phyloP scores from a whole-genome alignment of 192 early-diverging fungal species.

The Coemansia furcata region DNA sequence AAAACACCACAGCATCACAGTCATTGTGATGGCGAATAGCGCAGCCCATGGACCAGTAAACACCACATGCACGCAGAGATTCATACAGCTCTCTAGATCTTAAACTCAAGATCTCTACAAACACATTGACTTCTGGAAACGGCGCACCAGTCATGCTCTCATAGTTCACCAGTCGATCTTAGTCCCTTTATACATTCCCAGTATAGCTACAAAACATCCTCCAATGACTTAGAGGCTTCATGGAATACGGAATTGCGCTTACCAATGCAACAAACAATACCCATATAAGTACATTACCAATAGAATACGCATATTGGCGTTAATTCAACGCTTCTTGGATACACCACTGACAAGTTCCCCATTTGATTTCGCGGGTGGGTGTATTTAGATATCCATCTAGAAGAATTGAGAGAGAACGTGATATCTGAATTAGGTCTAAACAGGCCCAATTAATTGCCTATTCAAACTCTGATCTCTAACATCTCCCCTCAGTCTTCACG shows the following conservation, averaged over 20 bases:
- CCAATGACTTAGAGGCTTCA: slow-evolving; percentile 62
- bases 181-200: slow-evolving; percentile 42
- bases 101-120: neutral
- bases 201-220: slow-evolving; percentile 61
- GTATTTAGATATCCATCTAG: too few relatives aligned
- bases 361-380: too few relatives aligned
- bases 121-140: neutral
- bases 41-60: slow-evolving; percentile 77
- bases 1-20: slow-evolving; percentile 82
- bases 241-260: slow-evolving; percentile 70
- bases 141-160: neutral
- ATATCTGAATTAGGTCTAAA: too few relatives aligned
- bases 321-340: too few relatives aligned
- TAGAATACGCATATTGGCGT: too few relatives aligned
- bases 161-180: slow-evolving; percentile 56
- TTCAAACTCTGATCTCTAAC: too few relatives aligned
- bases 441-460: too few relatives aligned
- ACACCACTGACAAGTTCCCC: too few relatives aligned
- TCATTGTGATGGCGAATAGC: slow-evolving; percentile 88
- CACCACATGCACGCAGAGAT: neutral
- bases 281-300: slow-evolving; percentile 45
- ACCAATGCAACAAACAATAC: slow-evolving; percentile 53
- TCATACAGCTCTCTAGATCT: neutral
- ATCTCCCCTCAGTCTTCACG: too few relatives aligned
- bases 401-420: too few relatives aligned